Base-by-base conservation (phyloP, 257 asterid species). In the Gentiana straminea region DNA sequence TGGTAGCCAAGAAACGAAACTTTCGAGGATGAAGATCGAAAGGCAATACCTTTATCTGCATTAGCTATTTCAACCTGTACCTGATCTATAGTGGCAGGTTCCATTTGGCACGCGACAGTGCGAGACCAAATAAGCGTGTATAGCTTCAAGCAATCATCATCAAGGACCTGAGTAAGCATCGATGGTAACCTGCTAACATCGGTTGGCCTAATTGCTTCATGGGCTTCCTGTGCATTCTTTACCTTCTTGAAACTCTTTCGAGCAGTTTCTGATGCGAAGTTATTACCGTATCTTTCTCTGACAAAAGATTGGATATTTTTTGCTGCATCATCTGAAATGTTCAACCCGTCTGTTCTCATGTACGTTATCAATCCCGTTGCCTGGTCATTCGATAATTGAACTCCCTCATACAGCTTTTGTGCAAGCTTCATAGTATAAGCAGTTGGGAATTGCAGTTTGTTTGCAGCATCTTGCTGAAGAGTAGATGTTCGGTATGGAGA, bases 141-240 rank as follows among this genome's bases (percentile, higher is more conserved):
- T 64, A 91, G 68, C 76, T 82, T 87, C 65, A 87, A 60, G 58
- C 89, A 74, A 73, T 84, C 98, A 54, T 75, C 89, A 67, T 91
- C 96, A 33, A 91, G 91, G 62, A 78, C 77, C 57, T 81, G 72
- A 72, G 63, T 77, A 69, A 91, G 95, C 65, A 49, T 65, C 38
- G 92, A 79, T 33, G 98, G 98, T 58, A 82, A 62, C 68, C 86
- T 81, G 33, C 79, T 60, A 61, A 91, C 81, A 74, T 84, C 76
- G 62, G 98, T 91, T 70, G 96, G 96, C 63, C 98, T 79, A 72
- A 90, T 84, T 66, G 98, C 96, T 77, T 90, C 96, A 72, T 90
- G 96, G 70, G 98, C 96, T 74, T 90, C 98, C 76, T 86, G 96
- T 63, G 94, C 89, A 69, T 87, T 91, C 65, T 87, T 87, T 41